Base-by-base conservation (phyloP, 345 rosid genomes). In the Streptanthus diversifolius region DNA sequence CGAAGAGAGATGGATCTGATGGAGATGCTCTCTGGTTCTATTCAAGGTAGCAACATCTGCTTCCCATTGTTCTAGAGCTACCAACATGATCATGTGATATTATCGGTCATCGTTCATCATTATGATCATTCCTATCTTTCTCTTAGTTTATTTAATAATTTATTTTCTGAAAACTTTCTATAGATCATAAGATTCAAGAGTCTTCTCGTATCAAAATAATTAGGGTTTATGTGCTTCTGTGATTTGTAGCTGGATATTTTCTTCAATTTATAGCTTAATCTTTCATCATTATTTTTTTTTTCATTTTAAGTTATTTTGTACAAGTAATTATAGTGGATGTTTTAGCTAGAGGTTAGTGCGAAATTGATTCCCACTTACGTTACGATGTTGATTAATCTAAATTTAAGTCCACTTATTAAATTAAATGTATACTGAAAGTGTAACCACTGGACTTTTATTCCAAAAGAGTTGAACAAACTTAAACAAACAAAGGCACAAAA, bases 1-100 rank as follows among this genome's bases (percentile, higher is more conserved):
- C 78, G 58, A 57, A 83, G 79, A 67, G 97, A 93, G 74, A 91
- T 91, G 93, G 99, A 93, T 80, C 79, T 91, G 88, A 85, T 93
- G n/a, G 98, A 93, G 88, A 91, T 93, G 98, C 69, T 93, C 55
- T 84, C 86, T 60, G 85, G 86, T 74, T 80, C 84, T 73, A 54
- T 57, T 54, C 78, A 74, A 48, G 69, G 72, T 41, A 82, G 79
- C 56, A 63, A 68, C 63, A 63, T 56, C 22, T 41, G 66, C 73
- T 74, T 48, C 45, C 77, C 61, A 63, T 14, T 24, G 41, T 62
- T 70, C 80, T 76, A 63, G 75, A 63, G 75, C 40, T 25, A 36
- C 49, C 27, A 25, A 9, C 22, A 68, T 59, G 63, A 60, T 67
- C 47, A 51, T 66, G 69, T 18, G 56, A 61, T 53, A 55, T 24